A percentile compares a stretch with the other conserved stretches of the same genome.
Conservation (phyloP, 345 rosid genomes). For the Acer campestre region DNA sequence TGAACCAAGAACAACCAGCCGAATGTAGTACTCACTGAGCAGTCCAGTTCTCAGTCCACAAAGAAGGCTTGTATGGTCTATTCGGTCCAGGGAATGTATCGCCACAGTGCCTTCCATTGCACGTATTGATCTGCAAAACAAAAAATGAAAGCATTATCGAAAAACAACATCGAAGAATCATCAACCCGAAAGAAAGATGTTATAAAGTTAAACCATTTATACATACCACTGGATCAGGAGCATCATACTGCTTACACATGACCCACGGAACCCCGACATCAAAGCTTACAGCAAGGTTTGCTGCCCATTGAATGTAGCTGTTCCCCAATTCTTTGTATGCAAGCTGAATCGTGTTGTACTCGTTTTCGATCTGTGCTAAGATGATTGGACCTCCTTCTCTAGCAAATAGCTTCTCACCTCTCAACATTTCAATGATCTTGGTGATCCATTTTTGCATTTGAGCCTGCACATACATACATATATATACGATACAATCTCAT, state of each 20-base stretch:
- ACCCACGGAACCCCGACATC: slow-evolving; percentile 86
- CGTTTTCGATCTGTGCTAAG: slow-evolving; percentile 91
- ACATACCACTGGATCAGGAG: slow-evolving; percentile 80
- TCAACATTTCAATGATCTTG: slow-evolving; percentile 43
- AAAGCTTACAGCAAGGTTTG: slow-evolving; percentile 52
- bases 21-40: slow-evolving; percentile 60
- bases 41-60: slow-evolving; percentile 99
- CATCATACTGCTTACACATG: slow-evolving; percentile 90
- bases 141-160: background rate
- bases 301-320: slow-evolving; percentile 75
- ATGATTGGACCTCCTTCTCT: slow-evolving; percentile 83
- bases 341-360: slow-evolving; percentile 69
- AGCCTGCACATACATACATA: slow-evolving; percentile 32
- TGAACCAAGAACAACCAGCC: background rate
- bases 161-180: no score
- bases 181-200: background rate
- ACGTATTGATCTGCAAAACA: slow-evolving; percentile 74
- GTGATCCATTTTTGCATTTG: slow-evolving; percentile 60
- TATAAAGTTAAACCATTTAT: background rate
- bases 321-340: slow-evolving; percentile 64
- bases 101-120: slow-evolving; percentile 98
- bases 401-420: slow-evolving; percentile 56
- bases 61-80: slow-evolving; percentile 64
- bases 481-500: background rate
- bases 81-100: slow-evolving; percentile 95